Conservation (phyloP, 2,329 filamentous ascomycete species). For the Aspergillus sp. region DNA sequence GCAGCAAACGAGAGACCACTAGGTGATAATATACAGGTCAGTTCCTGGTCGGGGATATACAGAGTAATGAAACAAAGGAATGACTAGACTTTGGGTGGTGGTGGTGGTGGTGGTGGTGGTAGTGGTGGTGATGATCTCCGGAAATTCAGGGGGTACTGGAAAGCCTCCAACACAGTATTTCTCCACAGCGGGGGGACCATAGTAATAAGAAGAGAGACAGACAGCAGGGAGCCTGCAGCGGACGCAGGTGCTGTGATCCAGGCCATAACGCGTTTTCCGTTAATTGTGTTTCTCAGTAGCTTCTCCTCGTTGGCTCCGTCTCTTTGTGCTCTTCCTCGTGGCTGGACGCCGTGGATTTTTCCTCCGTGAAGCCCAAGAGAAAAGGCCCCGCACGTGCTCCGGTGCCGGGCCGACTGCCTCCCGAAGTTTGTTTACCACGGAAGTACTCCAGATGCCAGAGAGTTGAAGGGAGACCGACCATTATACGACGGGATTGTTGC, state of each 20-base stretch:
- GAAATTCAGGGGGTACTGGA: constrained; percentile 6
- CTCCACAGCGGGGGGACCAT: constrained; percentile 10
- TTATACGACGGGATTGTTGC: no score
- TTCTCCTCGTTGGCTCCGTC: no score
- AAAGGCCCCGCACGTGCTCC: constrained; percentile 9
- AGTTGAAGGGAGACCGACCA: background rate
- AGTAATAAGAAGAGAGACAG: background rate
- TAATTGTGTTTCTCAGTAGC: no score
- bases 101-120: no score
- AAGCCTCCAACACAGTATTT: constrained; percentile 1
- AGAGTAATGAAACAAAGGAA: background rate
- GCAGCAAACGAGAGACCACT: background rate
- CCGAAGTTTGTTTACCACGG: constrained; percentile 13
- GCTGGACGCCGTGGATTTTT: background rate
- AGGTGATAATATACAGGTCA: background rate
- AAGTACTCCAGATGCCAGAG: no score
- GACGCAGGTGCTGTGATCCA: no score
- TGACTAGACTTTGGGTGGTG: no score
- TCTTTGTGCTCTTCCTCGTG: background rate
- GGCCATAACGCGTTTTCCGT: no score
- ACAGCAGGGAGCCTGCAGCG: background rate
- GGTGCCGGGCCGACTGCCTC: constrained; percentile 14
- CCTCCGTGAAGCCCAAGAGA: background rate
- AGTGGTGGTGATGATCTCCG: constrained; percentile 1
- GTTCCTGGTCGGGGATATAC: background rate